Evolutionary conservation across 345 rosid species (phyloP), one percentile per base, ranked within the genome.

Genomic region (Carallia brachiata): DNA sequence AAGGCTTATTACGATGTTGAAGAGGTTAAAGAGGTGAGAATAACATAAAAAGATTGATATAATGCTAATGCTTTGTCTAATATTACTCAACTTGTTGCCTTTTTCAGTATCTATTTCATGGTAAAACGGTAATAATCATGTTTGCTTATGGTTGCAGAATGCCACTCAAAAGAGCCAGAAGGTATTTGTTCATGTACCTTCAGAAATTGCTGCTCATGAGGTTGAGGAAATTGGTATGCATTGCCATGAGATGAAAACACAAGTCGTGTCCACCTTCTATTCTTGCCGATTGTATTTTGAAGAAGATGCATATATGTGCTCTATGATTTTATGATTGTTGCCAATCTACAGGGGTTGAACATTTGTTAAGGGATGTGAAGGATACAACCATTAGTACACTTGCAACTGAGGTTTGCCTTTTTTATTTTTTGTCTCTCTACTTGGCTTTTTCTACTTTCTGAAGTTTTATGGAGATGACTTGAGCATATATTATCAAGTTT

Each of bases 151-250:
- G 31, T 72, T 75, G 50, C 86, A 89, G 89, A 89, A 90, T 84
- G 95, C 93, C 44, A 90, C 98, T 7, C 95, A 90, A 74, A 92
- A 92, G 67, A 90, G 95, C 78, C 95, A 90, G 77, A 87, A 89
- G 72, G 88, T 87, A 27, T 90, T 92, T 4, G 91, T 90, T 66
- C 93, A 92, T 30, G 89, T 90, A 31, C 81, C 81, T 12, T 88
- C 90, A 19, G 95, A 92, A 80, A 90, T 90, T 74, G 89, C 89
- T 57, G 90, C 98, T 68, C 96, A 90, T 72, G 93, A 93, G 69
- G 97, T 90, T 36, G 92, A 93, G 88, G 96, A 90, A 84, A 93
- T 90, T 54, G 98, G 98, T 89, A 86, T 73, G 86, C 28, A 4
- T 54, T 44, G 52, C 50, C 50, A 44, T 12, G 50, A 44, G 5